Percentiles rank a stretch among this genome's conserved stretches.
These are phyloP conservation scores for Populus tremula DNA, from an alignment of 345 rosid species.

Conservation along the genomic window DNA sequence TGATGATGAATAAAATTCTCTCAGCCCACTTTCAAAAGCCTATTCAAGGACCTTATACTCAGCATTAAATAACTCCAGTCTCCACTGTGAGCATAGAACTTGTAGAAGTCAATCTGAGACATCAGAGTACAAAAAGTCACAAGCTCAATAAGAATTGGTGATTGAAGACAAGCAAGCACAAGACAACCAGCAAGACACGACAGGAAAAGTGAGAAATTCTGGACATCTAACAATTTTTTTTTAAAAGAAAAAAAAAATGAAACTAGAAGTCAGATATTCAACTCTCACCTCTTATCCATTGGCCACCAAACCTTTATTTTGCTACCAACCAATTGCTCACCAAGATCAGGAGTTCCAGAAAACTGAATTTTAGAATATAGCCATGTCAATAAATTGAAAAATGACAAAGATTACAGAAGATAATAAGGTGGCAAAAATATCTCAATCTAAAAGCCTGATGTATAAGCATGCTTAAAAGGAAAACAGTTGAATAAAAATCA, in stretches of 20 bases:
- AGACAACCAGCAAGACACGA: conserved; percentile 6
- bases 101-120: neutral
- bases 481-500: neutral
- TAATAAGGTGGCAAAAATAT: neutral
- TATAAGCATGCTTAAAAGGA: neutral
- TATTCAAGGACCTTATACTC: neutral
- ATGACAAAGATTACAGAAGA: neutral
- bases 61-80: neutral
- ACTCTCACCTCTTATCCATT: conserved; percentile 52
- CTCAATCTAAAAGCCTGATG: neutral
- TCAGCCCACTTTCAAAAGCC: neutral
- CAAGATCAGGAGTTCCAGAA: conserved; percentile 27
- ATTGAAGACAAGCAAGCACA: neutral
- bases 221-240: neutral
- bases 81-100: neutral
- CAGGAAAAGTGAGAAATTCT: neutral
- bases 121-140: neutral
- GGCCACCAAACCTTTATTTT: conserved; percentile 79
- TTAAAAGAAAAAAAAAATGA: neutral
- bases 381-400: neutral
- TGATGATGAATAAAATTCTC: neutral
- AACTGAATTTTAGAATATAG: conserved; percentile 30
- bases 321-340: conserved; percentile 45
- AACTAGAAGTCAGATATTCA: conserved; percentile 4
- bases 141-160: neutral